A percentile compares a stretch with the other conserved stretches of the same genome.
These are phyloP conservation scores for Pichia sp. DNA, from an alignment of 1,139 yeast genomes.

Conservation along the genomic window DNA sequence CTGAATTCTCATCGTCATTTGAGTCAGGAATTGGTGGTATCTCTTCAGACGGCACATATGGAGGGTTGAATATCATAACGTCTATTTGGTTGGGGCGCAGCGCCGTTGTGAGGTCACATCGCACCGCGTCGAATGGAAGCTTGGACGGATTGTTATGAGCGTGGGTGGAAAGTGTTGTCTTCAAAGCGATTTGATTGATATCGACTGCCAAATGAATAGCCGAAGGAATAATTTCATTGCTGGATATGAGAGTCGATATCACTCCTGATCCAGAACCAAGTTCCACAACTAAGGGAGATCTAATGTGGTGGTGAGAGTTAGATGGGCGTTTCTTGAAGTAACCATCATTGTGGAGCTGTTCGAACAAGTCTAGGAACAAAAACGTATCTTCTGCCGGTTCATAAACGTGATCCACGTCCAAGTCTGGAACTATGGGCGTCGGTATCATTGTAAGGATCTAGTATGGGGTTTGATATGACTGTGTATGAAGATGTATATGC, in stretches of 20 bases:
- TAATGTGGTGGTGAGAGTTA: too few species aligned
- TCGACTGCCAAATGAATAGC: constrained; percentile 65
- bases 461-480: too few species aligned
- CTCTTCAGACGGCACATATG: constrained; percentile 83
- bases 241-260: constrained; percentile 64
- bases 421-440: constrained; percentile 41
- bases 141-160: constrained; percentile 38
- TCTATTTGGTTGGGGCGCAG: constrained; percentile 49
- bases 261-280: constrained; percentile 92
- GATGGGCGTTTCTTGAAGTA: constrained; percentile 27
- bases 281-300: constrained; percentile 66
- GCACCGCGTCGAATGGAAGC: constrained; percentile 41
- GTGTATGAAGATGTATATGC: too few species aligned
- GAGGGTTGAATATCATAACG: constrained; percentile 81
- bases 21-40: constrained; percentile 49
- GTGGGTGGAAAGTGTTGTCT: constrained; percentile 45
- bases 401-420: constrained; percentile 55
- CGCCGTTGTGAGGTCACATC: constrained; percentile 49
- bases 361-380: constrained; percentile 71
- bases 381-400: constrained; percentile 95
- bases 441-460: too few species aligned
- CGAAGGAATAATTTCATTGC: constrained; percentile 38
- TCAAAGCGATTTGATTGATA: constrained; percentile 71
- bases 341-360: constrained; percentile 39
- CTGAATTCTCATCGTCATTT: constrained; percentile 29